Percentiles rank a stretch among this genome's conserved stretches.
These are phyloP conservation scores for Ajuga reptans DNA, from an alignment of 305 asterid species.

Conservation along the genomic window DNA sequence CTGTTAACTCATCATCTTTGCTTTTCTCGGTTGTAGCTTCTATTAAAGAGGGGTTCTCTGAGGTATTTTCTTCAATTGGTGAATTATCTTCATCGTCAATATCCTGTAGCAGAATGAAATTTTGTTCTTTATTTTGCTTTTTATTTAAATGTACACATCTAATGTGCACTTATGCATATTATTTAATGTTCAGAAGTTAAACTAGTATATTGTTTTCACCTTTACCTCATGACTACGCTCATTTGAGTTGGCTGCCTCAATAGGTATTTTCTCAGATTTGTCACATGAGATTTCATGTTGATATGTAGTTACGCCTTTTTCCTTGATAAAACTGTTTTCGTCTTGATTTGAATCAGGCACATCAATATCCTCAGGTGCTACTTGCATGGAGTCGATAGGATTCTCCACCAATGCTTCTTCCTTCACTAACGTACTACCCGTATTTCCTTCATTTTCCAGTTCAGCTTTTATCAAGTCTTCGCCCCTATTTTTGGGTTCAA, in stretches of 20 bases:
- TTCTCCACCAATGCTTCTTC: slow-evolving; percentile 10
- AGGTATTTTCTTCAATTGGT: slow-evolving; percentile 19
- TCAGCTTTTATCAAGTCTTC: too few relatives aligned
- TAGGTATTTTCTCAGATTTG: slow-evolving; percentile 1
- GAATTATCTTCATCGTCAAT: slow-evolving; percentile 15
- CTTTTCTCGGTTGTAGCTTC: slow-evolving; percentile 20
- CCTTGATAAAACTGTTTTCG: not conserved
- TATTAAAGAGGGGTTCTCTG: slow-evolving; percentile 10
- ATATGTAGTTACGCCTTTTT: not conserved
- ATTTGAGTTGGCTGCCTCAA: slow-evolving; percentile 4
- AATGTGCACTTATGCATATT: not conserved
- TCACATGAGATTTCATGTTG: slow-evolving; percentile 23
- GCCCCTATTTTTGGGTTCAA: too few relatives aligned
- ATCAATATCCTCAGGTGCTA: slow-evolving; percentile 2
- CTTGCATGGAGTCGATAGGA: not conserved
- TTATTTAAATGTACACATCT: not conserved
- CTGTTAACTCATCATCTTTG: slow-evolving; percentile 18
- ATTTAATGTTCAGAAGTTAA: not conserved
- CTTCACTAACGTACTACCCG: not conserved
- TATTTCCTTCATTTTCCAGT: not conserved
- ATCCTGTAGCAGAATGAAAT: slow-evolving; percentile 24
- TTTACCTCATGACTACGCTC: slow-evolving; percentile 13
- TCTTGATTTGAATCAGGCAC: slow-evolving; percentile 15
- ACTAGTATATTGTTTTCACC: not conserved
- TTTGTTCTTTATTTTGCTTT: not conserved